A percentile compares a stretch with the other conserved stretches of the same genome.
Conservation (phyloP, 352 stramenopile species). For the Pythium phragmiticola region DNA sequence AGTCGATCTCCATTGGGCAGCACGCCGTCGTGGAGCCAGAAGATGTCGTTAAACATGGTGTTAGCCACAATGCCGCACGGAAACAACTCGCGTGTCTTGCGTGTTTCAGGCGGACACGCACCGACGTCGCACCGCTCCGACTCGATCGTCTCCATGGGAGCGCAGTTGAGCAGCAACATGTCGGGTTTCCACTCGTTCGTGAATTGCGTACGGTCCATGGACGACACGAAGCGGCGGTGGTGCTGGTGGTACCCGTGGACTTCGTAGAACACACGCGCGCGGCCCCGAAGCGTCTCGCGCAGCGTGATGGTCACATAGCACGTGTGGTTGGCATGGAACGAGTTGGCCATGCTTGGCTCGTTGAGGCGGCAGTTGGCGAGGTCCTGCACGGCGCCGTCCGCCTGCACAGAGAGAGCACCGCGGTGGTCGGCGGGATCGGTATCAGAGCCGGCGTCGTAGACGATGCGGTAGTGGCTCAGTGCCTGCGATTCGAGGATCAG, state of each 20-base stretch:
- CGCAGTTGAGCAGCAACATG: conserved; percentile 42
- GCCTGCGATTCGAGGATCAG: conserved; percentile 49
- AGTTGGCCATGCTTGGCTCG: conserved; percentile 40
- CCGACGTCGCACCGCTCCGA: conserved; percentile 42
- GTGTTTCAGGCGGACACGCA: conserved; percentile 32
- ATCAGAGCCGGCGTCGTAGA: conserved; percentile 53
- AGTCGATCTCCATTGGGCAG: conserved; percentile 48
- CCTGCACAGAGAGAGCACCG: conserved; percentile 30
- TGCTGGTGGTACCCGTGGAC: conserved; percentile 66
- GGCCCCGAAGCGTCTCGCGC: conserved; percentile 34
- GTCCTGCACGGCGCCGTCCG: conserved; percentile 34
- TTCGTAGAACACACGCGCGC: conserved; percentile 63
- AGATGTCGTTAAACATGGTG: conserved; percentile 87
- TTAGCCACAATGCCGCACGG: conserved; percentile 76
- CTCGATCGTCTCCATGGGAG: conserved; percentile 41
- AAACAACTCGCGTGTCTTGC: conserved; percentile 43
- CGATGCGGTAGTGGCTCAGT: conserved; percentile 55
- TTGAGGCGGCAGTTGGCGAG: conserved; percentile 56
- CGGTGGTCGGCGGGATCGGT: conserved; percentile 26
- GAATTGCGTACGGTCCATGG: conserved; percentile 63
- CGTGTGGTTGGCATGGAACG: conserved; percentile 71
- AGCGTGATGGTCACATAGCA: conserved; percentile 68
- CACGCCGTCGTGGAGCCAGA: conserved; percentile 65
- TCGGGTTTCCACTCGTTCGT: conserved; percentile 52
- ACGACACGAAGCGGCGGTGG: conserved; percentile 73